These are phyloP conservation scores for Diplosphaera chodatii DNA, from an alignment of 139 green algal species.

Conservation along the genomic window DNA sequence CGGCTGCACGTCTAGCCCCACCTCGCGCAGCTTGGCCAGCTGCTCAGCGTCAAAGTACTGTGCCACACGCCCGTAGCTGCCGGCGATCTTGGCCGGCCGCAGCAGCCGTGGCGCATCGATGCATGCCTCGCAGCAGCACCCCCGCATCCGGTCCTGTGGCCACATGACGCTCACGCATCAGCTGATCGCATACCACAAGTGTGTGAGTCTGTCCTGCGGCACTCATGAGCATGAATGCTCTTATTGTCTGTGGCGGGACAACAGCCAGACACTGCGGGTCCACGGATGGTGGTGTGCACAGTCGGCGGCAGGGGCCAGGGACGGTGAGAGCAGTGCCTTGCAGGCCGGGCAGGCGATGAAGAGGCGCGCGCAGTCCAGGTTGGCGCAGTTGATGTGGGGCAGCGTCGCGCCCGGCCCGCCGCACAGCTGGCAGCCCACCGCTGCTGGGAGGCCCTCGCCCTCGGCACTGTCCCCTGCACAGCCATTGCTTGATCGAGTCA, in stretches of 20 bases:
- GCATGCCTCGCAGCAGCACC: slow-evolving; percentile 81
- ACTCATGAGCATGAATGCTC: no score
- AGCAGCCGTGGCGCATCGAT: slow-evolving; percentile 64
- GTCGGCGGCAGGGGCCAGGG: no score
- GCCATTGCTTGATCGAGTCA: no score
- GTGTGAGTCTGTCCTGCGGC: no score
- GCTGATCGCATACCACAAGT: no score
- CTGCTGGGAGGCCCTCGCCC: slow-evolving; percentile 32
- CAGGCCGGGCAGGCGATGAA: slow-evolving; percentile 77
- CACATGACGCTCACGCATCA: background rate
- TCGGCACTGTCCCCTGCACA: background rate
- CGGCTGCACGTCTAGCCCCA: no score
- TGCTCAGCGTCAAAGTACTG: slow-evolving; percentile 17
- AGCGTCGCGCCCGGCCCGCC: slow-evolving; percentile 46
- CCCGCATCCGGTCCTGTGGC: slow-evolving; percentile 6
- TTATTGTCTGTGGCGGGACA: no score
- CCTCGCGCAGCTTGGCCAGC: background rate
- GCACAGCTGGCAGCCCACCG: slow-evolving; percentile 70
- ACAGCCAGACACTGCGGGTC: no score
- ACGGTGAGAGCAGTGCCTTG: no score
- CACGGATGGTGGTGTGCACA: no score
- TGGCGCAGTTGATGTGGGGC: slow-evolving; percentile 91
- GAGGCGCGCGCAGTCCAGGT: slow-evolving; percentile 82
- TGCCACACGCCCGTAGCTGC: slow-evolving; percentile 44
- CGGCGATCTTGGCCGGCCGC: slow-evolving; percentile 56